phyloP scores from a whole-genome alignment of 1,284 basidiomycete genomes.

The Agaricales sp. region DNA sequence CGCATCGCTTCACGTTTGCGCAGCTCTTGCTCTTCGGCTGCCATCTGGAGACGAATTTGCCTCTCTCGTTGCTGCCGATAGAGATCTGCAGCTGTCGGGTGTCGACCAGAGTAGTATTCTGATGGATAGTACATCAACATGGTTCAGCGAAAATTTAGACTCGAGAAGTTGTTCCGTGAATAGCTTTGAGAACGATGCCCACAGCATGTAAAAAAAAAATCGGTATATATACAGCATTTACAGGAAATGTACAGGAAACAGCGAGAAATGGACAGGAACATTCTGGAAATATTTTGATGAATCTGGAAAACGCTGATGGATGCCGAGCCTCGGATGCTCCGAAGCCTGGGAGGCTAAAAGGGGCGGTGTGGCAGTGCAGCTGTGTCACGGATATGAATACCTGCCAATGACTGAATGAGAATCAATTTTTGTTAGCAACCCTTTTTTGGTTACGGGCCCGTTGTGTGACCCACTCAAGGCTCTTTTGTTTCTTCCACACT shows the following conservation, averaged over 20 bases:
- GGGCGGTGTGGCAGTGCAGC: neutral
- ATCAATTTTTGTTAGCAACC: neutral
- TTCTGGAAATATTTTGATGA: neutral
- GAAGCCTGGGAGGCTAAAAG: too few relatives aligned
- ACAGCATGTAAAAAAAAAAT: neutral
- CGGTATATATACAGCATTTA: neutral
- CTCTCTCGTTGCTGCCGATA: neutral
- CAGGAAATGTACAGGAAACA: neutral
- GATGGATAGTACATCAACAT: neutral
- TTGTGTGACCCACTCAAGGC: too few relatives aligned
- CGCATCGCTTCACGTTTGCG: too few relatives aligned
- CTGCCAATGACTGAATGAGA: neutral
- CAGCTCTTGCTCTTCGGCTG: neutral
- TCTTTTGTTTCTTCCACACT: too few relatives aligned
- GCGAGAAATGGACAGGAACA: neutral
- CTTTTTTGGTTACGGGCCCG: neutral
- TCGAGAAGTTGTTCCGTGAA: neutral
- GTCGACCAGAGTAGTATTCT: neutral
- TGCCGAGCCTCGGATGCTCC: too few relatives aligned
- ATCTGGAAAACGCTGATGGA: neutral
- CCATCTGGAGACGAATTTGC: neutral
- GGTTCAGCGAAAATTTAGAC: neutral
- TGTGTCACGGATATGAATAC: neutral
- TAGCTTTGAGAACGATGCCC: neutral
- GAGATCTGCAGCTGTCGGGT: neutral